Evolutionary conservation across 2,329 filamentous ascomycete genomes (phyloP).

Genomic region (Colletotrichum siamense): DNA sequence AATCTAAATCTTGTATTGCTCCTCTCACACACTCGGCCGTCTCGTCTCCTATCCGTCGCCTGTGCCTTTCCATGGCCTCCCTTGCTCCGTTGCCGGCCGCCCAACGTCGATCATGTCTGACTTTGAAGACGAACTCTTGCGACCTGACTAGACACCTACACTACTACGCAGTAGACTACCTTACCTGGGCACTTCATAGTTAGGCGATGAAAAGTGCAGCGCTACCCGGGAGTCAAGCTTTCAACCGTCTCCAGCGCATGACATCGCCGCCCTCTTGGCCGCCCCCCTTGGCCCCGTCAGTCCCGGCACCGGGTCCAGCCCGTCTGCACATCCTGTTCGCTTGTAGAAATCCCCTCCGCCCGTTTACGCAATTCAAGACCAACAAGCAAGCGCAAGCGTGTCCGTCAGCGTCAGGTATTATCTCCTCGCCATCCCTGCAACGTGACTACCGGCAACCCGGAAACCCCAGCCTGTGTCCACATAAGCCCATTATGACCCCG

Average conservation of each 20-base stretch:
- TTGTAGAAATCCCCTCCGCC: neutral
- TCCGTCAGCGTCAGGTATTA: neutral
- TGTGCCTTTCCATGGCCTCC: neutral
- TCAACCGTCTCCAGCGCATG: slow-evolving; percentile 8
- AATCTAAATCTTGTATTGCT: neutral
- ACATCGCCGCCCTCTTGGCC: slow-evolving; percentile 12
- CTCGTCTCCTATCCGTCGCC: neutral
- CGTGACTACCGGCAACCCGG: slow-evolving; percentile 2
- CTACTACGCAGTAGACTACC: no score
- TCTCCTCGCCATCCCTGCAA: neutral
- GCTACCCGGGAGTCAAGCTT: slow-evolving; percentile 6
- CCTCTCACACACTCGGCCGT: neutral
- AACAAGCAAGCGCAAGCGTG: slow-evolving; percentile 6
- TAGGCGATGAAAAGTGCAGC: neutral
- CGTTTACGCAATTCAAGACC: slow-evolving; percentile 6
- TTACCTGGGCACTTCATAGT: neutral
- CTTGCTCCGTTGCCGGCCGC: neutral
- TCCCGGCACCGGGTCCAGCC: neutral
- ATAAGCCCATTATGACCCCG: slow-evolving; percentile 7
- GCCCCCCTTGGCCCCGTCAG: slow-evolving; percentile 12
- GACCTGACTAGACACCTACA: neutral
- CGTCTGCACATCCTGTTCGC: neutral
- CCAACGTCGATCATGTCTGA: neutral
- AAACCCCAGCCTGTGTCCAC: neutral
- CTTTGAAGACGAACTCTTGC: neutral